These are phyloP conservation scores for Epithele typhae DNA, from an alignment of 768 basidiomycete species.

Conservation along the genomic window DNA sequence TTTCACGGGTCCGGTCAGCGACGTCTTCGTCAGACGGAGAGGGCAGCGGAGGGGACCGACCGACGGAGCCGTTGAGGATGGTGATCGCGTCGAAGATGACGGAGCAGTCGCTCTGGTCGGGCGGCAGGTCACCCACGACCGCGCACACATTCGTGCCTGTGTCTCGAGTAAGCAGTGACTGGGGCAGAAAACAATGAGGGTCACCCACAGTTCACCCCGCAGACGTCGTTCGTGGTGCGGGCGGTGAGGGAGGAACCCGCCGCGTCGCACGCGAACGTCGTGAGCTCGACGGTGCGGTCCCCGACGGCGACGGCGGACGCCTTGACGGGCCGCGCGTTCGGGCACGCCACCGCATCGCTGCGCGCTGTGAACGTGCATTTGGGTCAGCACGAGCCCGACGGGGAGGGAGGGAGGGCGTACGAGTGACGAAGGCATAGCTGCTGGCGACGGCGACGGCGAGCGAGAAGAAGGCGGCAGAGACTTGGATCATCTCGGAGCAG, in stretches of 20 bases:
- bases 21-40: neutral
- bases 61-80: constrained; percentile 14
- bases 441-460: constrained; percentile 3
- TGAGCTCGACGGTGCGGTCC: constrained; percentile 7
- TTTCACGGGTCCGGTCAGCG: neutral
- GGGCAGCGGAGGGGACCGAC: neutral
- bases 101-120: constrained; percentile 12
- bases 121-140: constrained; percentile 12
- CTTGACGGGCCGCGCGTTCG: neutral
- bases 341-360: neutral
- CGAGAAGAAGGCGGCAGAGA: constrained; percentile 1
- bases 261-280: constrained; percentile 7
- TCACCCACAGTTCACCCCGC: constrained; percentile 14
- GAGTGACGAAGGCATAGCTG: constrained; percentile 4
- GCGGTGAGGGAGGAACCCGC: neutral
- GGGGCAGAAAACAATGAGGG: neutral
- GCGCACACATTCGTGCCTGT: constrained; percentile 15
- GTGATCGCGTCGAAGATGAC: constrained; percentile 15
- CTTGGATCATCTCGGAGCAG: no score
- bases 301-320: constrained; percentile 7
- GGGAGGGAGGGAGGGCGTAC: neutral
- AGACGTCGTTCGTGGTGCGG: constrained; percentile 4
- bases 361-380: neutral
- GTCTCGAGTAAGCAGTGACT: neutral
- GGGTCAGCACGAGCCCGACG: neutral